A percentile compares a stretch with the other conserved stretches of the same genome.
Evolutionary conservation across 495 filamentous ascomycete species (phyloP).

Genomic region (Trichoderma virens): DNA sequence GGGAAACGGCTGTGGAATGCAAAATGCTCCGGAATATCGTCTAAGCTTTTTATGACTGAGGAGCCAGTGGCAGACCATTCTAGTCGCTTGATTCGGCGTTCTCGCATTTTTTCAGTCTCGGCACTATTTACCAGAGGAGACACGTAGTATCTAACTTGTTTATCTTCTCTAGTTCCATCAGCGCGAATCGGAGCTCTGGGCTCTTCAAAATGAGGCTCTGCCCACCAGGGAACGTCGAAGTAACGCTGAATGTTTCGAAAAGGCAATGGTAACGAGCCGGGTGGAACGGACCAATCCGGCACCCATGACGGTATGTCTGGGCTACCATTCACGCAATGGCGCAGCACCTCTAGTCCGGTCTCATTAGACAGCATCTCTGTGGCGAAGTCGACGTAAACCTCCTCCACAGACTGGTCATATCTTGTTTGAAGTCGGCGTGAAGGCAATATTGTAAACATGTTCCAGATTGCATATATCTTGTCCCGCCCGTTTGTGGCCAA

Average conservation of each 20-base stretch:
- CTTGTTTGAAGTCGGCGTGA: not conserved
- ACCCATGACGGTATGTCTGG: slow-evolving; percentile 1
- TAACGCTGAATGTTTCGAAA: slow-evolving; percentile 2
- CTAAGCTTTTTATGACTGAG: not conserved
- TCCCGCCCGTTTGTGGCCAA: not conserved
- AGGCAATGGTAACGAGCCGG: not conserved
- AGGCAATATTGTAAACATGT: not conserved
- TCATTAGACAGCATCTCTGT: not conserved
- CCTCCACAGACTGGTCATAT: not conserved
- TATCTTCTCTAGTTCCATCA: not conserved
- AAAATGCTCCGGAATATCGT: not conserved
- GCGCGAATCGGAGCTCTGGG: not conserved
- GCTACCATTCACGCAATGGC: not conserved
- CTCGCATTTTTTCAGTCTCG: not conserved
- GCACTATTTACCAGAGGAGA: not conserved
- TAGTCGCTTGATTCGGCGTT: slow-evolving; percentile 1
- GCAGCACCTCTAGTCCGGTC: not conserved
- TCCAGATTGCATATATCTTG: slow-evolving; percentile 6
- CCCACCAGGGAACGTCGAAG: slow-evolving; percentile 3
- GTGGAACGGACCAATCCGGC: not conserved
- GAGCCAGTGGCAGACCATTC: not conserved
- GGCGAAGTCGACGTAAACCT: not conserved
- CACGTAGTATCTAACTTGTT: not conserved
- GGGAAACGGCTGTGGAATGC: not conserved
- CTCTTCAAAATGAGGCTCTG: not conserved